phyloP scores from a whole-genome alignment of 2,329 filamentous ascomycete species.

The Cephalotrichum gorgonifer region DNA sequence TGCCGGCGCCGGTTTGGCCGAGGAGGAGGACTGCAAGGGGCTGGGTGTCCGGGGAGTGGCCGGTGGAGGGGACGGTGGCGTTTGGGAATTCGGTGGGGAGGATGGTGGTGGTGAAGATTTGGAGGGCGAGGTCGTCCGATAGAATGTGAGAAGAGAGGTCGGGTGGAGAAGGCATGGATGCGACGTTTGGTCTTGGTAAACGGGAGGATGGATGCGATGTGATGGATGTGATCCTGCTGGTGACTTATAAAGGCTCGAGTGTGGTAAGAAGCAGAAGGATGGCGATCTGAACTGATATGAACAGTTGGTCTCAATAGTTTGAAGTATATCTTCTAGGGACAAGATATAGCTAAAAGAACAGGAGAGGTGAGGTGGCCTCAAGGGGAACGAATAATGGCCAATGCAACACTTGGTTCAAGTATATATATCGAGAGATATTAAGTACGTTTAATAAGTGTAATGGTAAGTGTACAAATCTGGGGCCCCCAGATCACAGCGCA shows the following conservation, averaged over 20 bases:
- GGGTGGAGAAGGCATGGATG: constrained; percentile 9
- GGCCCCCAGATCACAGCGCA: too few relatives aligned
- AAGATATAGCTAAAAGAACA: too few relatives aligned
- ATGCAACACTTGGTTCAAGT: too few relatives aligned
- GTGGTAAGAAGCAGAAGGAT: not conserved
- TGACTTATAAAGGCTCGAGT: not conserved
- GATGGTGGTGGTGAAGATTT: constrained; percentile 20
- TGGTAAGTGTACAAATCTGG: too few relatives aligned
- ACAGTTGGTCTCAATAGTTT: too few relatives aligned
- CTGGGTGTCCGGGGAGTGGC: not conserved
- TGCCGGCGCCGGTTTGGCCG: constrained; percentile 38
- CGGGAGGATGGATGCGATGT: not conserved
- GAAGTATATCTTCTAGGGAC: too few relatives aligned
- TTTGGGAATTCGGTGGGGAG: constrained; percentile 22
- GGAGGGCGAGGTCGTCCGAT: constrained; percentile 15
- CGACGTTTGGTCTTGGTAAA: not conserved
- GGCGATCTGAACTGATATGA: too few relatives aligned
- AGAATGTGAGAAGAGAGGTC: constrained; percentile 21
- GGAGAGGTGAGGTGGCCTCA: too few relatives aligned
- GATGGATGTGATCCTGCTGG: not conserved
- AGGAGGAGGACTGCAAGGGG: constrained; percentile 32
- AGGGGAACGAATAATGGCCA: too few relatives aligned
- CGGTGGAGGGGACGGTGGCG: constrained; percentile 4
- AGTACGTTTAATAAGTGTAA: too few relatives aligned
- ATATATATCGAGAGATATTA: too few relatives aligned